Conservation (phyloP, 768 basidiomycete genomes). For the Tephrocybe rancida region DNA sequence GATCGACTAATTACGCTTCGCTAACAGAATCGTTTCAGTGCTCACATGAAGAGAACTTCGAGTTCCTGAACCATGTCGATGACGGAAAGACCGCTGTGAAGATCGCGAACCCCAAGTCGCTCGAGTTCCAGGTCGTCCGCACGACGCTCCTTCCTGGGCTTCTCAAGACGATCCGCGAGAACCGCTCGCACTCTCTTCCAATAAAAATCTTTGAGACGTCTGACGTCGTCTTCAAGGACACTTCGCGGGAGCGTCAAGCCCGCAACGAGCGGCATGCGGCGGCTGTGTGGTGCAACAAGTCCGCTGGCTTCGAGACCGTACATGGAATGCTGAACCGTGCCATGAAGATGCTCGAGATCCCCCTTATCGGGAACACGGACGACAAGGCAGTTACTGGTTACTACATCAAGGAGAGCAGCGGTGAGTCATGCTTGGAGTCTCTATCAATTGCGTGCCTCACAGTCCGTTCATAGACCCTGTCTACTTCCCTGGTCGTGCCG, state of each 20-base stretch:
- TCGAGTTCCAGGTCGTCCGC: slow-evolving; percentile 97
- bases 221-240: slow-evolving; percentile 92
- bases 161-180: slow-evolving; percentile 96
- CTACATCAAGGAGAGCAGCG: slow-evolving; percentile 85
- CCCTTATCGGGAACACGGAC: slow-evolving; percentile 66
- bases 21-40: slow-evolving; percentile 54
- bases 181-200: slow-evolving; percentile 90
- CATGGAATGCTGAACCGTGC: slow-evolving; percentile 93
- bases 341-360: slow-evolving; percentile 96
- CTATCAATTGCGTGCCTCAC: not conserved
- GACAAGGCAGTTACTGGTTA: slow-evolving; percentile 72
- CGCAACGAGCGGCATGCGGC: slow-evolving; percentile 88
- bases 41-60: slow-evolving; percentile 98
- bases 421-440: slow-evolving; percentile 46
- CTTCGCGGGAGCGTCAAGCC: slow-evolving; percentile 74
- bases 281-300: slow-evolving; percentile 95
- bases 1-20: not conserved
- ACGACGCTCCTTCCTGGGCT: slow-evolving; percentile 95
- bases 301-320: slow-evolving; percentile 94
- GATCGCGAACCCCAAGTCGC: slow-evolving; percentile 96
- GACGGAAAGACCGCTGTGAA: slow-evolving; percentile 81
- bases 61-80: slow-evolving; percentile 86
- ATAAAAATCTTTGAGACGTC: slow-evolving; percentile 93
- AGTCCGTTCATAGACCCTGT: slow-evolving; percentile 67
- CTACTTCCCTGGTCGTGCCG: slow-evolving; percentile 95